phyloP scores from a whole-genome alignment of 768 basidiomycete species.

The Phlebiopsis flavidoalba region DNA sequence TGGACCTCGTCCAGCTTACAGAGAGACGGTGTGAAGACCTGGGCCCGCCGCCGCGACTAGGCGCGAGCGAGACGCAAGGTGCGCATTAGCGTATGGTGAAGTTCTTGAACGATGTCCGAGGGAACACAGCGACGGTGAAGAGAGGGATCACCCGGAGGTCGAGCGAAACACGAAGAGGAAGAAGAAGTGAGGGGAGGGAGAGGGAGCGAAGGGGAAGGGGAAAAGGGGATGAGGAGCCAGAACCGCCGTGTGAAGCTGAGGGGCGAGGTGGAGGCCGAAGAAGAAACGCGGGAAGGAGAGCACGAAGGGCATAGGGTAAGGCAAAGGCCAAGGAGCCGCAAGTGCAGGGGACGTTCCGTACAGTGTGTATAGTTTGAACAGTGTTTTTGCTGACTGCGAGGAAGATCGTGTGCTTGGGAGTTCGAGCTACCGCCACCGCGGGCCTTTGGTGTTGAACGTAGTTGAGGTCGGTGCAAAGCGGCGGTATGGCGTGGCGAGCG shows the following conservation, averaged over 20 bases:
- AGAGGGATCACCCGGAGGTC: constrained; percentile 34
- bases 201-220: no score
- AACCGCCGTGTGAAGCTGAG: constrained; percentile 9
- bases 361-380: constrained; percentile 67
- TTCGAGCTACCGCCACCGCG: constrained; percentile 47
- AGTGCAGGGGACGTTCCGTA: constrained; percentile 36
- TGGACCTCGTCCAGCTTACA: constrained; percentile 61
- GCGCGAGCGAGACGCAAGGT: constrained; percentile 52
- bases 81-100: constrained; percentile 46
- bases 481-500: constrained; percentile 67
- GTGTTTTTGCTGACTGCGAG: constrained; percentile 37
- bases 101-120: constrained; percentile 45
- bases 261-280: constrained; percentile 17
- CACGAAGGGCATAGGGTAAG: constrained; percentile 14
- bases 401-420: constrained; percentile 55
- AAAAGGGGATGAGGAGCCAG: neutral
- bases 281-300: constrained; percentile 17
- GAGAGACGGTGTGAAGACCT: constrained; percentile 66
- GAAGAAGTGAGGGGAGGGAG: constrained; percentile 16
- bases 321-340: constrained; percentile 14
- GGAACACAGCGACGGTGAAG: constrained; percentile 50
- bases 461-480: constrained; percentile 73
- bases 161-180: constrained; percentile 24
- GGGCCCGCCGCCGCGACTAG: constrained; percentile 67
- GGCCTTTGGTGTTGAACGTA: constrained; percentile 58